Conservation (phyloP, 352 stramenopile species). For the Pythium biforme region DNA sequence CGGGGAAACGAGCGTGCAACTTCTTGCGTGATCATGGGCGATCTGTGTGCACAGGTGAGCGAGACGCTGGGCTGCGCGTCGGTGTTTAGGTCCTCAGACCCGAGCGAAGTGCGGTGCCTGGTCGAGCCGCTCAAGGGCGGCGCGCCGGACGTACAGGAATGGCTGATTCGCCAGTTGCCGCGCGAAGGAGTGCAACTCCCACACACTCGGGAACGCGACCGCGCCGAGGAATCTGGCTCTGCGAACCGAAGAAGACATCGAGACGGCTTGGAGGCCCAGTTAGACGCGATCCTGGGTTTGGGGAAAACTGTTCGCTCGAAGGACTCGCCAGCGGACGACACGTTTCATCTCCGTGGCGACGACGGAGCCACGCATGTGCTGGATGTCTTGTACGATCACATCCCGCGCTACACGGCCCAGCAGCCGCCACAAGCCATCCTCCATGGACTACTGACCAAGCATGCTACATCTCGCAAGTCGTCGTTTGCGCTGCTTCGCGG, state of each 20-base stretch:
- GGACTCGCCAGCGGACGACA: neutral
- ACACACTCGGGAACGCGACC: no score
- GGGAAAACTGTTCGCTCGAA: no score
- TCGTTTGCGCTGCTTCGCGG: constrained; percentile 44
- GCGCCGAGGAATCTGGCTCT: no score
- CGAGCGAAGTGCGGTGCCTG: constrained; percentile 45
- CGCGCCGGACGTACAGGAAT: constrained; percentile 13
- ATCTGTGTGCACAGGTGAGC: constrained; percentile 40
- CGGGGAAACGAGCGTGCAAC: no score
- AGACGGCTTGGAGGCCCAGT: constrained; percentile 37
- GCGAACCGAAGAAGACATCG: neutral
- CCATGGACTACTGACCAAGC: constrained; percentile 23
- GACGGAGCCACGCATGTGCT: constrained; percentile 25
- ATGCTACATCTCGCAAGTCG: constrained; percentile 27
- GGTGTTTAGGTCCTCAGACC: constrained; percentile 47
- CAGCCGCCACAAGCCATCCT: constrained; percentile 12
- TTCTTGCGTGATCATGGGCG: constrained; percentile 1
- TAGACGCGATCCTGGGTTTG: constrained; percentile 38
- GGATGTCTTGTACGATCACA: constrained; percentile 47
- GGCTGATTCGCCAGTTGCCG: constrained; percentile 21
- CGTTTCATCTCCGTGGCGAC: no score
- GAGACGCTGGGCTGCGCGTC: constrained; percentile 44
- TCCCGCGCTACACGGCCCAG: constrained; percentile 37
- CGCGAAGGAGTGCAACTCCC: constrained; percentile 1
- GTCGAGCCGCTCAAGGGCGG: constrained; percentile 31